Conservation (phyloP, 371 early-diverging fungal species). For the Haplosporangium sp. region DNA sequence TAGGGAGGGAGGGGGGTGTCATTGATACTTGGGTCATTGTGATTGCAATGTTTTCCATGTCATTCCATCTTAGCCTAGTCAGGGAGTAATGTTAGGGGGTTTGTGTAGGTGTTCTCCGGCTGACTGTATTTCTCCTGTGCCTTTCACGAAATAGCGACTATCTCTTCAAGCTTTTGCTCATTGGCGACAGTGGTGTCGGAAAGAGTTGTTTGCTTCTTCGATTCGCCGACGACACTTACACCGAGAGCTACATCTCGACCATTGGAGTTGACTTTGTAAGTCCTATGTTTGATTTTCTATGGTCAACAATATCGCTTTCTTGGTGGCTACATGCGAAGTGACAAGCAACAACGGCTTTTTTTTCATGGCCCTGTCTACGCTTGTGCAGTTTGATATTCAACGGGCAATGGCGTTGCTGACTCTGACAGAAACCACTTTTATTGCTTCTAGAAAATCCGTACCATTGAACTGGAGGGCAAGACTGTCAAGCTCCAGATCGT, state of each 20-base stretch:
- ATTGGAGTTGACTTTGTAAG: constrained; percentile 98
- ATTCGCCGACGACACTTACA: constrained; percentile 99
- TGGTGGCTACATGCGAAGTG: too few relatives aligned
- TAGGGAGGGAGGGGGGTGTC: too few relatives aligned
- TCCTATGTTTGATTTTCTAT: neutral
- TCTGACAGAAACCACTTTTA: neutral
- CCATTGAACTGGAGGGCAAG: constrained; percentile 97
- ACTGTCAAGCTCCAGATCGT: constrained; percentile 98
- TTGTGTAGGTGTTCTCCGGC: neutral
- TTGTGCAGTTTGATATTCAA: too few relatives aligned
- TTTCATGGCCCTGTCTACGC: too few relatives aligned
- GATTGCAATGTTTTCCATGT: neutral
- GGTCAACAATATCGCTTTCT: too few relatives aligned
- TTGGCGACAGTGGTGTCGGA: constrained; percentile 99
- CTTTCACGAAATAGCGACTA: constrained; percentile 79
- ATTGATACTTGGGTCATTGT: too few relatives aligned
- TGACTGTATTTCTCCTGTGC: neutral
- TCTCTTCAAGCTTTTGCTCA: constrained; percentile 98
- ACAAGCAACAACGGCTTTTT: too few relatives aligned
- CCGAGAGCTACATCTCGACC: constrained; percentile 97
- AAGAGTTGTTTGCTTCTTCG: constrained; percentile 98
- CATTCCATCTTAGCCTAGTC: neutral
- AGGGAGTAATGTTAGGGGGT: neutral
- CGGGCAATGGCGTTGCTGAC: neutral
- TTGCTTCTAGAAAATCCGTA: constrained; percentile 96